Conservation (phyloP, 1,139 yeast species). For the Kodamaea ohmeri region DNA sequence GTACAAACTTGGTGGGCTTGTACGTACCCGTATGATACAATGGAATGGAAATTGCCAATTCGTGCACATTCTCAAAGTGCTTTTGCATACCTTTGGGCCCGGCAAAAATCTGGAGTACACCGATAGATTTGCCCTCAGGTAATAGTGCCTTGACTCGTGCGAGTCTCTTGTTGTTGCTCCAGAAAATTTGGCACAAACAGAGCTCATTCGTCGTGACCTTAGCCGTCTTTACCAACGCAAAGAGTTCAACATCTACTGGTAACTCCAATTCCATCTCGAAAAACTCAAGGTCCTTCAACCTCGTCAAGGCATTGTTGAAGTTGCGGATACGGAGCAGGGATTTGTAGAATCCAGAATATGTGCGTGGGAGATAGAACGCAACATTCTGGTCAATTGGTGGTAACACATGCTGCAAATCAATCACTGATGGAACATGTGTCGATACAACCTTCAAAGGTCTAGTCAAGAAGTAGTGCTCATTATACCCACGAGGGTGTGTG, state of each 20-base stretch:
- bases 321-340: conserved; percentile 58
- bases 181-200: conserved; percentile 72
- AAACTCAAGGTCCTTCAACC: conserved; percentile 69
- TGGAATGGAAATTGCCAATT: conserved; percentile 75
- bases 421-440: conserved; percentile 81
- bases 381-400: conserved; percentile 81
- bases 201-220: conserved; percentile 51
- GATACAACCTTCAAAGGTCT: conserved; percentile 73
- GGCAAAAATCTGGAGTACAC: conserved; percentile 73
- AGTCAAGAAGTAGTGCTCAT: conserved; percentile 71
- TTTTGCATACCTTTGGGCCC: conserved; percentile 64
- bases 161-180: conserved; percentile 62
- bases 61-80: conserved; percentile 60
- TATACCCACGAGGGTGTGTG: conserved; percentile 22
- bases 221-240: conserved; percentile 52
- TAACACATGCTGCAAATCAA: conserved; percentile 76
- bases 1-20: conserved; percentile 59
- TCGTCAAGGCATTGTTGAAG: conserved; percentile 74
- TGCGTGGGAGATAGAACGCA: conserved; percentile 78
- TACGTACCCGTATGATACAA: conserved; percentile 69
- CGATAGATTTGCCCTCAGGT: conserved; percentile 66
- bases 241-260: conserved; percentile 67
- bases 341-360: conserved; percentile 75
- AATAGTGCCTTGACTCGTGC: conserved; percentile 79
- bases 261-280: conserved; percentile 74